Base-by-base conservation (phyloP, 2,329 filamentous ascomycete species). In the Chrysoporthe puriensis region DNA sequence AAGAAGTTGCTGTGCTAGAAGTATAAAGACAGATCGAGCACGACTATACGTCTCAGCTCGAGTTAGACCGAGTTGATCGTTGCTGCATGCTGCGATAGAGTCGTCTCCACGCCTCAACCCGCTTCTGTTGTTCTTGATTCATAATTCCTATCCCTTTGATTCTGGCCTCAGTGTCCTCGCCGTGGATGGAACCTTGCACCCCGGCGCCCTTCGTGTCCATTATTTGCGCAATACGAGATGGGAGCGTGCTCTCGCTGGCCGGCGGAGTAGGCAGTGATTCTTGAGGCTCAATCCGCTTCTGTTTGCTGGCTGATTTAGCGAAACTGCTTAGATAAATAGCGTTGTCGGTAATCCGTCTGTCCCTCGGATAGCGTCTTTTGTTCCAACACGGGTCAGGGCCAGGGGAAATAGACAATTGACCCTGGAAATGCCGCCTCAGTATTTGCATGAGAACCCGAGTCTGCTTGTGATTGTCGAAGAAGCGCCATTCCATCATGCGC, bases 371-470 rank as follows among this genome's bases (percentile, higher is more conserved):
- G 14, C 46, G 62, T 14, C 14, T 26, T 1, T 34, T 5, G 34
- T 64, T 50, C 62, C 62, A 64, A 42, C 62, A 64, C 43, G 62
- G 62, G n/a, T 64, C 62, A 26, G 9, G 54, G 11, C 62, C 62
- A 16, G 8, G 11, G 3, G 21, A 6, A 9, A 58, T 18, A 32
- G 16, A 40, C 42, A 64, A 2, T 34, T 14, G 8, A 18, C 43
- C 32, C 8, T 50, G 34, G 13, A 64, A 64, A 21, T 34, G n/a
- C 48, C 50, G 62, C 50, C 62, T 52, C 36, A 63, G 14, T 8
- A 63, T 26, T 26, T 40, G 48, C 3, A 63, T n/a, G 16, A 56
- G 48, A 26, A 56, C 48, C 48, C 26, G 26, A n/a, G n/a, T 18
- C 36, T 63, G 62, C 40, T 21, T 56, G 4, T 63, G 13, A 34